Conservation (phyloP, 2,329 filamentous ascomycete genomes). For the Leptoxyphium fumago region DNA sequence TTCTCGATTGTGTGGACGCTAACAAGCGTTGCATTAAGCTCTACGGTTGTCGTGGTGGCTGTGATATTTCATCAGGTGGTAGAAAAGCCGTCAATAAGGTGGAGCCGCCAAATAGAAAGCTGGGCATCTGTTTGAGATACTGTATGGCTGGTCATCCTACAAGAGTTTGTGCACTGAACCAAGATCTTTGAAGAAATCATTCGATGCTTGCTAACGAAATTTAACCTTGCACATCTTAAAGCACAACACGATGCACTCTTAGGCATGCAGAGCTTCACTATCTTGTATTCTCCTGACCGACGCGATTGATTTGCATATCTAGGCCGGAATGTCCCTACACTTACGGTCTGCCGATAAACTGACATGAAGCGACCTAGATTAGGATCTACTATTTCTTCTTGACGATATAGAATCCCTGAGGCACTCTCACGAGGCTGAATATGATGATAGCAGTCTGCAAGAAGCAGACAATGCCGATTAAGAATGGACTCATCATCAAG, state of each 20-base stretch:
- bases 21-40: not conserved
- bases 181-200: too few relatives aligned
- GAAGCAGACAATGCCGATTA: not conserved
- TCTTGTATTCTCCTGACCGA: too few relatives aligned
- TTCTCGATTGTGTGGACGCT: not conserved
- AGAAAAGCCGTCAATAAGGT: not conserved
- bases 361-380: too few relatives aligned
- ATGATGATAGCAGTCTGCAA: not conserved
- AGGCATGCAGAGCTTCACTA: too few relatives aligned
- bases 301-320: too few relatives aligned
- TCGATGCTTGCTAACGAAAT: too few relatives aligned
- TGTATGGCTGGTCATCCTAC: too few relatives aligned
- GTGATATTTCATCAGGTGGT: not conserved
- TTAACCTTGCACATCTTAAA: too few relatives aligned
- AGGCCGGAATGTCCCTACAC: too few relatives aligned
- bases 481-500: not conserved
- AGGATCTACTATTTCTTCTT: not conserved
- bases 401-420: not conserved
- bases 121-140: not conserved
- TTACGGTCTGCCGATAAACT: too few relatives aligned
- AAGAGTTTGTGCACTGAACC: too few relatives aligned
- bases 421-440: not conserved
- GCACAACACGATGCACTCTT: too few relatives aligned
- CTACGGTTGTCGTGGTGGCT: not conserved
- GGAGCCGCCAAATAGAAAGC: not conserved